Conservation (phyloP, 169 alveolate genomes). For the Eimeria acervulina region DNA sequence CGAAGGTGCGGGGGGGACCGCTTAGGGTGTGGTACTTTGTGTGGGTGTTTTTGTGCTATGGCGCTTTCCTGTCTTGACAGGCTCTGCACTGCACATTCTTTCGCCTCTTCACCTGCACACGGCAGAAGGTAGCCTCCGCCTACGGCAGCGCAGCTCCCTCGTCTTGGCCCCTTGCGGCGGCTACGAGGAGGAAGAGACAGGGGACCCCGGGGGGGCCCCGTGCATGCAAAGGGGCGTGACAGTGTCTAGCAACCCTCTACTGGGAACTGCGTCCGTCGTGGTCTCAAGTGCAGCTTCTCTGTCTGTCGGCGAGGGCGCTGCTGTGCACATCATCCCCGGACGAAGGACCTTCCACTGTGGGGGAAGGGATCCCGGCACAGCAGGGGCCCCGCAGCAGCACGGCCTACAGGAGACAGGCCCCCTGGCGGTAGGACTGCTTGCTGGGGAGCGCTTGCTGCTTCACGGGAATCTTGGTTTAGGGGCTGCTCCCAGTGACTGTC, state of each 20-base stretch:
- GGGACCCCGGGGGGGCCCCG: neutral
- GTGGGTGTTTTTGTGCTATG: neutral
- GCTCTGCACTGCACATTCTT: conserved; percentile 52
- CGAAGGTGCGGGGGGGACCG: too few relatives aligned
- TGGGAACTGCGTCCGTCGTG: neutral
- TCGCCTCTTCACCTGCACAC: conserved; percentile 66
- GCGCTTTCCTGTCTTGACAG: neutral
- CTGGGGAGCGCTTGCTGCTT: conserved; percentile 45
- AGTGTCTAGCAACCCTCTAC: neutral
- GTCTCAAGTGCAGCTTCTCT: conserved; percentile 63
- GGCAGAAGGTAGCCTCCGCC: conserved; percentile 64
- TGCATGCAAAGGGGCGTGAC: neutral
- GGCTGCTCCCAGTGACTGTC: conserved; percentile 58
- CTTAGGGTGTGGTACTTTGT: neutral
- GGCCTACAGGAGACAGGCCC: neutral
- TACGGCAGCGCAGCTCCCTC: conserved; percentile 60
- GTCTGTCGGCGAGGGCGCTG: conserved; percentile 56
- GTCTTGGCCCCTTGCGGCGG: conserved; percentile 61
- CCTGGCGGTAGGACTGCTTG: conserved; percentile 34
- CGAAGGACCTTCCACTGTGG: neutral
- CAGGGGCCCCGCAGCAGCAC: conserved; percentile 10
- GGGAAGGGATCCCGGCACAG: neutral
- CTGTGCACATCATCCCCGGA: conserved; percentile 41
- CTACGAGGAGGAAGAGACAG: conserved; percentile 20
- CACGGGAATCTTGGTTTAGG: conserved; percentile 6